Base-by-base conservation (phyloP, 2,329 filamentous ascomycete genomes). In the Exutisphaerella laricina region DNA sequence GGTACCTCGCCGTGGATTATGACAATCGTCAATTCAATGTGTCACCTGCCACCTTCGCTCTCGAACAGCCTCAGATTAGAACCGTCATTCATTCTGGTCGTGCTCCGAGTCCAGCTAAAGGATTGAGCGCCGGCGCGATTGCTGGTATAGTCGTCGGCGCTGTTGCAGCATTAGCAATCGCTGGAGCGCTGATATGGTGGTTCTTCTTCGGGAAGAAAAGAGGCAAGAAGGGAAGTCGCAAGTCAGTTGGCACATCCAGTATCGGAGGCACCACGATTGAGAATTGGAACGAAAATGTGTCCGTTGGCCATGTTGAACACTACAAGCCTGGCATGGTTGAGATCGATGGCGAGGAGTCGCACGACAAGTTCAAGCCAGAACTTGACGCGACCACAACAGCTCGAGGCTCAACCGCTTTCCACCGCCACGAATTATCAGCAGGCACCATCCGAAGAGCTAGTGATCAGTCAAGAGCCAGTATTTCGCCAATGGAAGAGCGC, bases 181-280 rank as follows among this genome's bases (percentile, higher is more conserved):
- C 40, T 4, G 40, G 34, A 12, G 49, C 28, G 2, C 14, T 40
- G 1, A 16, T 45, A 2, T 45, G 41, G 33, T 52, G 46, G 46
- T 31, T 46, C 13, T 45, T 39, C 43, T 32, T 30, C 20, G 22
- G 34, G 12, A 35, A 48, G 22, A 35, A 30, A 4, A 34, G 42
- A 13, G 38, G 33, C 9, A 45, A 41, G 16, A 46, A 16, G 29
- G 36, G 9, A 13, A 38, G 41, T 18, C 26, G 42, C 20, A 17
- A 23, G 10, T 43, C 44, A 12, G 17, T 14, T 20, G 32, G 32
- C 20, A 36, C 38, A 21, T 39, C 39, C 21, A 46, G 39, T 14
- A 50, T 53, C 3, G 50, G 47, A n/a, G 45, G 45, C 4, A 50
- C 47, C 0, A 53, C 50, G 4, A 50, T 53, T 10, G 42, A 48